Base-by-base conservation (phyloP, 176 grass and related monocot genomes). In the Chrysopogon serrulatus region DNA sequence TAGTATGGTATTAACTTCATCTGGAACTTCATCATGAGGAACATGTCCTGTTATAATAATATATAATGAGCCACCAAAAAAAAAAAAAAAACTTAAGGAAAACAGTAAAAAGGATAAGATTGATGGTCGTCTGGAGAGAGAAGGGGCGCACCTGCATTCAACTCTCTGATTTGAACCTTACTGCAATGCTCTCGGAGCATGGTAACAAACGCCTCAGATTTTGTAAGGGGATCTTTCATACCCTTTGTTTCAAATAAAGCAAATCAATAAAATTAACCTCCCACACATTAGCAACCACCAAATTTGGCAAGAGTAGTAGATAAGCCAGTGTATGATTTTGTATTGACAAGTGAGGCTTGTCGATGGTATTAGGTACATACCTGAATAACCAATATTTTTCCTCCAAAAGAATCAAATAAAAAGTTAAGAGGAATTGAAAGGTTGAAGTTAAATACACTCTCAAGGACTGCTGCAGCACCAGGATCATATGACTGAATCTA, bases 351-450 rank as follows among this genome's bases (percentile, higher is more conserved):
- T 43, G 27, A 79, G 42, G 39, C 28, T 8, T 62, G 54, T 36
- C 4, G 40, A 48, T 70, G 49, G 28, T 56, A 75, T 78, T 65
- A 64, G 10, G 61, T 17, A 78, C 77, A 75, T 82, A 98, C 96
- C 84, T 95, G 93, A 67, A 98, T 75, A 80, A 93, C 73, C 40
- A 98, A 90, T 40, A 98, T 72, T 26, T 86, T 83, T 86, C 96
- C 93, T 78, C 93, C 93, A 84, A 92, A 98, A 70, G 89, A 95
- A 84, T 92, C 89, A 67, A 98, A 86, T 18, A 98, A 78, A 74
- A 93, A 94, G 80, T 98, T 95, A 39, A 98, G 93, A 74, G 93
- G 96, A 90, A 98, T 92, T 2, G 96, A 93, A 86, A 98, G 85
- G 64, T 93, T 85, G 44, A 98, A 92, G 57, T 83, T 92, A 56